phyloP scores from a whole-genome alignment of 371 early-diverging fungal species.

The Mortierella sp. region DNA sequence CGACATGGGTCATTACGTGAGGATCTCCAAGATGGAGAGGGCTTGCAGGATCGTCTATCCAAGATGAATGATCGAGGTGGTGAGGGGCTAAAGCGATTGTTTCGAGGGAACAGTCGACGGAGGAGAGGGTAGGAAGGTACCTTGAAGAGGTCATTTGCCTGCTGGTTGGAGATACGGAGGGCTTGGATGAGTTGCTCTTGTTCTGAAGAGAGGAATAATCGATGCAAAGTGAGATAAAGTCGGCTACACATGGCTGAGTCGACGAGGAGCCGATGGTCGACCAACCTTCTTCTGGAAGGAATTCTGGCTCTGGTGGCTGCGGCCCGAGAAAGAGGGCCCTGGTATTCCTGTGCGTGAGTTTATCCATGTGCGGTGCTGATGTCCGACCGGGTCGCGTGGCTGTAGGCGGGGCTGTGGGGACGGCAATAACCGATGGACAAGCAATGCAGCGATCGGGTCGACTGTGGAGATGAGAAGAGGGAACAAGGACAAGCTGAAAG shows the following conservation, averaged over 20 bases:
- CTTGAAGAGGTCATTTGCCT: constrained; percentile 34
- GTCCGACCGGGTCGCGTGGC: too few species aligned
- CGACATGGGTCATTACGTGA: constrained; percentile 18
- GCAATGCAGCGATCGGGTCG: too few species aligned
- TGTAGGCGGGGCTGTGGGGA: too few species aligned
- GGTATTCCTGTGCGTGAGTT: constrained; percentile 23
- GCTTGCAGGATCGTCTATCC: constrained; percentile 25
- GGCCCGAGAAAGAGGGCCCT: constrained; percentile 24
- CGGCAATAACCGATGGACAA: too few species aligned
- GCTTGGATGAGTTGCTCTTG: constrained; percentile 40
- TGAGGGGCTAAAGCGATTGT: too few species aligned
- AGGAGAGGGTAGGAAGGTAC: constrained; percentile 7
- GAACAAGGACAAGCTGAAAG: too few species aligned
- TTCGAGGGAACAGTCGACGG: too few species aligned
- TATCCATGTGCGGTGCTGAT: too few species aligned
- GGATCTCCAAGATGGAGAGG: constrained; percentile 31
- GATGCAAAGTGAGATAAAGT: neutral
- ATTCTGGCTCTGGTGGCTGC: constrained; percentile 16
- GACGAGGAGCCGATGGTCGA: too few species aligned
- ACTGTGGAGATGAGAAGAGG: too few species aligned
- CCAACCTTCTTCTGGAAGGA: constrained; percentile 34
- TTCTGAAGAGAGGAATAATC: constrained; percentile 6
- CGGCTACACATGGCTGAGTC: too few species aligned
- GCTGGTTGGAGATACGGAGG: constrained; percentile 27
- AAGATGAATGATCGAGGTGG: too few species aligned